Percentiles rank a stretch among this genome's conserved stretches.
Evolutionary conservation across 2,329 filamentous ascomycete genomes (phyloP).

Genomic region (Periconia macrospinosa): DNA sequence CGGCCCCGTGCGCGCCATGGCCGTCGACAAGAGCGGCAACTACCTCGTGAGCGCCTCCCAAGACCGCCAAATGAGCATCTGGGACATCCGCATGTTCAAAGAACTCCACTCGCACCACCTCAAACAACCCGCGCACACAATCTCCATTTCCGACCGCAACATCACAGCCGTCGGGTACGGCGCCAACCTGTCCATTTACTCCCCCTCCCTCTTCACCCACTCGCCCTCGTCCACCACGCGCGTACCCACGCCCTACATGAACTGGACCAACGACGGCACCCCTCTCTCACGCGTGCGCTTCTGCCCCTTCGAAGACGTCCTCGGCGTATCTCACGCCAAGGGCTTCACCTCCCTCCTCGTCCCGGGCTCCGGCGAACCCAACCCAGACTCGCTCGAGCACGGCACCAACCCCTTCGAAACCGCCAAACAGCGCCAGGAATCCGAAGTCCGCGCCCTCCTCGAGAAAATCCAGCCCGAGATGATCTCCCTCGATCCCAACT

Average conservation of each 20-base stretch:
- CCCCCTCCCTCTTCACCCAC: slow-evolving; percentile 76
- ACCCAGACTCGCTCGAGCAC: slow-evolving; percentile 89
- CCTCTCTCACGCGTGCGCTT: slow-evolving; percentile 79
- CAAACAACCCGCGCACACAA: slow-evolving; percentile 75
- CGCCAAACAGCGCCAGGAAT: slow-evolving; percentile 86
- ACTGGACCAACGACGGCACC: slow-evolving; percentile 85
- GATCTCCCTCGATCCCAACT: slow-evolving; percentile 92
- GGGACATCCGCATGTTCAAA: slow-evolving; percentile 93
- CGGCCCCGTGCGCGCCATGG: slow-evolving; percentile 83
- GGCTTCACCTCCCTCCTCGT: slow-evolving; percentile 91
- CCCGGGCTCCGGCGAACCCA: slow-evolving; percentile 93
- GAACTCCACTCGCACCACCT: slow-evolving; percentile 90
- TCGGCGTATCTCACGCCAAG: slow-evolving; percentile 80
- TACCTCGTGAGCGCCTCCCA: slow-evolving; percentile 96
- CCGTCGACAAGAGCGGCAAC: slow-evolving; percentile 83
- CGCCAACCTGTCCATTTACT: slow-evolving; percentile 87
- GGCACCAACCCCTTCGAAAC: slow-evolving; percentile 87
- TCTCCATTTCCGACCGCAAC: slow-evolving; percentile 86
- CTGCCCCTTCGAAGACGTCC: slow-evolving; percentile 93
- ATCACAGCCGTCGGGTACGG: slow-evolving; percentile 90
- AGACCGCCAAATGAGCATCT: slow-evolving; percentile 88
- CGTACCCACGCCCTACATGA: slow-evolving; percentile 86
- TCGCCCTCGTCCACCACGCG: slow-evolving; percentile 70
- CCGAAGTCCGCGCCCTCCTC: slow-evolving; percentile 83
- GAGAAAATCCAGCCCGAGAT: slow-evolving; percentile 97